Base-by-base conservation (phyloP, 345 rosid genomes). In the rapeseed (Brassica napus) region DNA sequence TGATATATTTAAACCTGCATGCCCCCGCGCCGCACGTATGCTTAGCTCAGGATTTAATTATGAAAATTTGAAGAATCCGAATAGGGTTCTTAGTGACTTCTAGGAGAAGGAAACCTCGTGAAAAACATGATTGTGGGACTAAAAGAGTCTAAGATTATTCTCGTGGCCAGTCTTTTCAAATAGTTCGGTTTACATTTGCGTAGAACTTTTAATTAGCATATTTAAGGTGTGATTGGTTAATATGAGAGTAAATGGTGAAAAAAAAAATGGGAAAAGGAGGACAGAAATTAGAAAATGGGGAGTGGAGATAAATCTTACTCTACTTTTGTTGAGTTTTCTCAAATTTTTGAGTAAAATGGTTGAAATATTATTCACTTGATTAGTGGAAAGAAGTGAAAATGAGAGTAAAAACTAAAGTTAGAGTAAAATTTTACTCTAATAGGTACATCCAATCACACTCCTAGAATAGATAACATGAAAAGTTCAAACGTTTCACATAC, bases 31-130 rank as follows among this genome's bases (percentile, higher is more conserved):
- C 23, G 10, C 39, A 8, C 14, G n/a, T 23, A 71, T 71, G 67
- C 81, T n/a, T 31, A 9, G 58, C 68, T 44, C 63, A 32, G 9
- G 9, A 24, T 64, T 64, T 52, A 42, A 69, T 31, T 39, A 44
- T 69, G 65, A 35, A 68, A 34, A 3, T 24, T 15, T 7, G 74
- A 73, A 73, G 78, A 73, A 79, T 79, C 37, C 44, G 82, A 72
- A 79, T 79, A 47, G 2, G 82, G 47, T 79, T 73, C 82, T 79
- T 73, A 47, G 10, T 44, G 24, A 73, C 61, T 78, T 71, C 18
- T 77, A 30, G 3, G 68, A 49, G 69, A 79, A 73, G 68, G 63
- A 15, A 67, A 18, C 37, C 8, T 64, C 44, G 26, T 10, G 23
- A 5, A 26, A 64, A 63, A 58, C 55, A 61, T 58, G 73, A 14